Evolutionary conservation across 345 rosid genomes (phyloP), one percentile per base, ranked within the genome.

Genomic region (Acer yangbiense): DNA sequence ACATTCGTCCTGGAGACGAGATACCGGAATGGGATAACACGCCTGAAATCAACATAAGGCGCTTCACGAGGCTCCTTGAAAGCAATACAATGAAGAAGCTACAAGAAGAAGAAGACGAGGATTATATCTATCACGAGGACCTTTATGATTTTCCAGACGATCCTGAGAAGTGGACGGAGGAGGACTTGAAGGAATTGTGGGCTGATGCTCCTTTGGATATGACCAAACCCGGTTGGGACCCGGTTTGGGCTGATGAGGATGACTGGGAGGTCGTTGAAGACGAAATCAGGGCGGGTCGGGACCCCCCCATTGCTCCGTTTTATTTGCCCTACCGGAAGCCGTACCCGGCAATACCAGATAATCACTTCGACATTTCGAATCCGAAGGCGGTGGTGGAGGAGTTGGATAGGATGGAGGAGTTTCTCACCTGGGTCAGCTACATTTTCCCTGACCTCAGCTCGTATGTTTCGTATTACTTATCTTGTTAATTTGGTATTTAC

Each of bases 321-420:
- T 95, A 91, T 77, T 68, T 95, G 50, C 98, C 98, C 0, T 95
- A 89, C 76, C 78, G 98, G 87, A 90, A 86, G 82, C 95, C 97
- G 0, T 93, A 90, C 54, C 98, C 98, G 12, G 90, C 78, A 1
- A 84, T 93, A 61, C 97, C 98, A 0, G 94, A 90, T 78, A 84
- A 90, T 66, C 86, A 93, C 50, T 75, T 43, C 65, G 95, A 95
- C 73, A 88, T 93, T 18, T 76, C 86, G 27, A 88, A 25, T 76
- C 86, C 98, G 6, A 91, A 91, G 76, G 91, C 79, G 17, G 97
- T 90, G 27, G 77, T 94, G 68, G 98, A 94, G 83, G 98, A 94
- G 79, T 80, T 94, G 82, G 97, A 94, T 88, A 85, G 98, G 84
- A 89, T 93, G 80, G 98, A 95, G 83, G 98, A 93, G 90, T 91